Base-by-base conservation (phyloP, 306 rosid genomes). In the Heteromeles arbutifolia region DNA sequence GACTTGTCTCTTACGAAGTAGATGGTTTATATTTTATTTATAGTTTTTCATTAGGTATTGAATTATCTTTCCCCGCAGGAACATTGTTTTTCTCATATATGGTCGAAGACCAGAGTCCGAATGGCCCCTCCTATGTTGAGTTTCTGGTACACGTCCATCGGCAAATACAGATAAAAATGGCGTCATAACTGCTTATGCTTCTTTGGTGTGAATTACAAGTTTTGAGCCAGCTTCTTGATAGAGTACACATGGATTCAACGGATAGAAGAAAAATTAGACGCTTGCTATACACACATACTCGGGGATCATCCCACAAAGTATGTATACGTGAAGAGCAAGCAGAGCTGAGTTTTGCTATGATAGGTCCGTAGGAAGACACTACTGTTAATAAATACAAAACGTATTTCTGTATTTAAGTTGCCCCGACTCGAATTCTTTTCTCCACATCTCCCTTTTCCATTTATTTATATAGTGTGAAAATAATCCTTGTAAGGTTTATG, bases 81-180 rank as follows among this genome's bases (percentile, higher is more conserved):
- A 80, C 86, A 84, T 44, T 86, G 58, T 95, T 92, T 92, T 89
- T 84, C 74, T 92, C 99, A 2, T 82, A 89, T 77, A 80, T 95
- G 90, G 87, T 95, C 45, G 99, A 95, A 86, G 99, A 92, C 88
- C 94, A 92, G 86, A 87, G 86, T 77, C 78, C 88, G 11, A 80
- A 83, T 43, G 93, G 97, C 85, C 86, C 87, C 75, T 92, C 99
- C 28, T 95, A 95, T 77, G 96, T 95, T 67, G 99, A 95, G 87
- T 92, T 87, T 81, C 90, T 95, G 63, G 88, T 95, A 74, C 97
- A 95, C 74, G 92, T 92, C 62, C 99, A 95, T 78, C 88, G 99
- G 79, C 97, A 95, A 86, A 95, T 95, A 82, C 99, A 92, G 82
- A 84, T 87, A 67, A 90, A 95, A 84, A 95, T 95, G 99, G 58